Conservation (phyloP, 2,329 filamentous ascomycete species). For the Cylindrodendrum hubeiense region DNA sequence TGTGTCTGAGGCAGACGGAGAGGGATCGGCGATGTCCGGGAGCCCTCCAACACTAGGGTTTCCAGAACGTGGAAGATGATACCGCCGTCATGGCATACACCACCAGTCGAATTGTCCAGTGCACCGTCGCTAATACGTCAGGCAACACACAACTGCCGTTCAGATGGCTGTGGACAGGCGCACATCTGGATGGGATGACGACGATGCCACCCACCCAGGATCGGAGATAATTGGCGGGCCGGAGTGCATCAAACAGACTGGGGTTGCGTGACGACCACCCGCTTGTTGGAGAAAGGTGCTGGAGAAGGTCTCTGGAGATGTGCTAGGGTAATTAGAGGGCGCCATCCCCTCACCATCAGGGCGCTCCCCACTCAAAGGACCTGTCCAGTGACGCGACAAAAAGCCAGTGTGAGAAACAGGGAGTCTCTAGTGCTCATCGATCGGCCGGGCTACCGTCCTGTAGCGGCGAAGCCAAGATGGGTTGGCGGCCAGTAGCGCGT, state of each 20-base stretch:
- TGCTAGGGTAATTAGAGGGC: slow-evolving; percentile 1
- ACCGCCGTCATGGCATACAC: no score
- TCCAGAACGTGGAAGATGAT: background rate
- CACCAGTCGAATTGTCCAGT: background rate
- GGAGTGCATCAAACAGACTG: slow-evolving; percentile 19
- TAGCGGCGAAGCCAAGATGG: slow-evolving; percentile 43
- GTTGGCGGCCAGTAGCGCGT: slow-evolving; percentile 25
- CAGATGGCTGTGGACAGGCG: background rate
- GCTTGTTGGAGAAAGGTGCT: slow-evolving; percentile 9
- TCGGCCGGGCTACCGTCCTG: slow-evolving; percentile 40
- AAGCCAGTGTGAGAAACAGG: slow-evolving; percentile 23
- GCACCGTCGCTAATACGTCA: background rate
- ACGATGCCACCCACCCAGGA: slow-evolving; percentile 15
- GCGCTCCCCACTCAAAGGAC: background rate
- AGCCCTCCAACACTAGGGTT: background rate
- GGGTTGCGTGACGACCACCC: slow-evolving; percentile 16
- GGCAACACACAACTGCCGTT: background rate
- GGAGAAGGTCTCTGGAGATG: slow-evolving; percentile 1
- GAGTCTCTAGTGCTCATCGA: slow-evolving; percentile 34
- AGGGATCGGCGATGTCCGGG: background rate
- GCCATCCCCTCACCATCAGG: background rate
- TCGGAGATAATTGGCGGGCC: slow-evolving; percentile 31
- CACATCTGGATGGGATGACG: slow-evolving; percentile 9
- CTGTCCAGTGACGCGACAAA: slow-evolving; percentile 12
- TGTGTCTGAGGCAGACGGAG: background rate